Evolutionary conservation across 2,329 filamentous ascomycete species (phyloP).

Genomic region (Fusarium odoratissimum): DNA sequence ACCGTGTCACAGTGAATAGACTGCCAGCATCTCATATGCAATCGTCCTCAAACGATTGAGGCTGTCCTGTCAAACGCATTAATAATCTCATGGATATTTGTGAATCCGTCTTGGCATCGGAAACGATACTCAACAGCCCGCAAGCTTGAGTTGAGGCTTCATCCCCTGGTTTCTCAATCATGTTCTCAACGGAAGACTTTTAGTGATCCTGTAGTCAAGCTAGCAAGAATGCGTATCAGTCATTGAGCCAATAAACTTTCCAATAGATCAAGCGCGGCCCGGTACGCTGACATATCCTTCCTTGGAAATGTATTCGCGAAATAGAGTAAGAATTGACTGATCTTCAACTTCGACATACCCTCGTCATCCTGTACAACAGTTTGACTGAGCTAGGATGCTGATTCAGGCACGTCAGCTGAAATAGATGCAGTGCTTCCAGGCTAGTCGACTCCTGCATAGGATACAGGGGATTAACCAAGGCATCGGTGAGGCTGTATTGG

Average conservation of each 20-base stretch:
- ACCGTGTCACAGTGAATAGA: slow-evolving; percentile 7
- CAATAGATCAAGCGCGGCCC: neutral
- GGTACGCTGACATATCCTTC: neutral
- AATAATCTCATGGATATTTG: neutral
- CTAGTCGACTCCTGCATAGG: slow-evolving; percentile 27
- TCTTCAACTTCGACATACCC: slow-evolving; percentile 11
- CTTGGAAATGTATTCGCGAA: neutral
- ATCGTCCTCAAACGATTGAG: neutral
- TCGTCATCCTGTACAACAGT: slow-evolving; percentile 37
- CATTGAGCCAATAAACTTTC: neutral
- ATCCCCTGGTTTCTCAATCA: neutral
- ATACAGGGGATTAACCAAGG: slow-evolving; percentile 25
- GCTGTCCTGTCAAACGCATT: neutral
- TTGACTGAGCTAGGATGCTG: slow-evolving; percentile 14
- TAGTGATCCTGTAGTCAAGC: neutral
- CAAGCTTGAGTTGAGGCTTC: neutral
- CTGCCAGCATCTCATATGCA: slow-evolving; percentile 13
- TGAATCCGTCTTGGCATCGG: neutral
- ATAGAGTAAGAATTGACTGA: neutral
- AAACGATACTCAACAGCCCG: neutral
- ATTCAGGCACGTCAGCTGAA: slow-evolving; percentile 32
- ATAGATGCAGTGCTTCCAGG: slow-evolving; percentile 32
- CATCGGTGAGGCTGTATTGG: slow-evolving; percentile 21
- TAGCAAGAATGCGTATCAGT: rapidly evolving
- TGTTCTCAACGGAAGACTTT: neutral